Evolutionary conservation across 2,329 filamentous ascomycete genomes (phyloP).

Genomic region (Blastomyces silverae): DNA sequence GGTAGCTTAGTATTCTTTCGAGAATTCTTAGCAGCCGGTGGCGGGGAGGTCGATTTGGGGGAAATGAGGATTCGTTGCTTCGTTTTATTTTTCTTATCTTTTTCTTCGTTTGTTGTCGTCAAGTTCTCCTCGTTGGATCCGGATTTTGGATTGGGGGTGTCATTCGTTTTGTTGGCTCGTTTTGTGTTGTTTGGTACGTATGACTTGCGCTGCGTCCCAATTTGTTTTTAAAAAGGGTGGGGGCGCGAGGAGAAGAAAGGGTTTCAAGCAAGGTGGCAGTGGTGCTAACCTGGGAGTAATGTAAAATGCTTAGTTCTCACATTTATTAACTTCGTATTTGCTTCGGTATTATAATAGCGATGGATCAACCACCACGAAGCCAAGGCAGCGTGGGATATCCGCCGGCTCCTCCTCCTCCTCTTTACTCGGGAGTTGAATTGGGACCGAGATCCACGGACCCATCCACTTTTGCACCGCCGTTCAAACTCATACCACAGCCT

Average conservation of each 20-base stretch:
- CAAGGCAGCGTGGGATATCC: not conserved
- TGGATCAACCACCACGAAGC: not conserved
- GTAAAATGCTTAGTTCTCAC: not conserved
- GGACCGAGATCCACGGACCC: not conserved
- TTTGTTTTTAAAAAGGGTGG: not conserved
- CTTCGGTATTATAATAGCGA: not conserved
- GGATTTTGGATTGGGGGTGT: not conserved
- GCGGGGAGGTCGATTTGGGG: too few species aligned
- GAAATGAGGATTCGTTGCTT: not conserved
- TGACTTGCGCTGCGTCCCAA: not conserved
- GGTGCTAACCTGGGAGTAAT: not conserved
- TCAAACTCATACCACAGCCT: not conserved
- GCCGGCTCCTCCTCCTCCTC: not conserved
- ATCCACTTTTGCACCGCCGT: not conserved
- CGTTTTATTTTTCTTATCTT: not conserved
- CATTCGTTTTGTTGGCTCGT: not conserved
- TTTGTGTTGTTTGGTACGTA: not conserved
- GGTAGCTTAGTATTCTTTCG: not conserved
- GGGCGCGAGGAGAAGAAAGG: not conserved
- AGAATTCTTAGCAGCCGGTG: not conserved
- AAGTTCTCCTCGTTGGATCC: not conserved
- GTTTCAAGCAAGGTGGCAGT: not conserved
- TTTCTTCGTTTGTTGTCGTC: not conserved
- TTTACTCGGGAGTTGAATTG: not conserved
- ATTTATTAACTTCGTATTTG: not conserved